Evolutionary conservation across 2,329 filamentous ascomycete genomes (phyloP), one percentile per base, ranked within the genome.

Genomic region (Diaporthe velutina): DNA sequence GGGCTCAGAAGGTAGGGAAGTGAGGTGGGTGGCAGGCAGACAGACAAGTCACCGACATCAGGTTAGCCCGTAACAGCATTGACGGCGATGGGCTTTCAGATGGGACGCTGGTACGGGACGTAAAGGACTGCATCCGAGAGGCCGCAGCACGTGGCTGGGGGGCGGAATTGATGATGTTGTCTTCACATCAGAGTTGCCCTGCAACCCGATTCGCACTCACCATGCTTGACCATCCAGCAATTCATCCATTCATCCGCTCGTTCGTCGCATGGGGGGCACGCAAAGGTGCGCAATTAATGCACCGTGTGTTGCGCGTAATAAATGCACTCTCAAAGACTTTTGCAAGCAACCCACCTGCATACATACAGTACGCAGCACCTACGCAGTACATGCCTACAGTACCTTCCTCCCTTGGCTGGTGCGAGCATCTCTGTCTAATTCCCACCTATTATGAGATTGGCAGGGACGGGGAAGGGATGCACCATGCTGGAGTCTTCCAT

Each of bases 261-360:
- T 67, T 33, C 22, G 45, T 67, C 40, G 60, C 60, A 66, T 66
- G 40, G 60, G 38, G 33, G 25, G 28, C 28, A n/a, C 22, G 33
- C 64, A 33, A 67, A 50, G 45, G n/a, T 48, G 64, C 64, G 30
- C 64, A 28, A 52, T 67, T 35, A 67, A 67, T 67, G 64, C 64
- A 67, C 45, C 64, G 45, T 67, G 45, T 67, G 64, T 52, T 35
- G 64, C 64, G 64, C 64, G 64, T 38, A 52, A 52, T 52, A 67
- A 52, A 67, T 52, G 64, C 64, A 52, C 45, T 28, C 45, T 33
- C 9, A 42, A 12, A 33, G 42, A 66, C 28, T 66, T 66, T 40
- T 66, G 60, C 60, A 66, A 52, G 45, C 64, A 67, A 52, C 22
- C 64, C 42, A 67, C 61, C 45, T 19, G 13, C 61, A 66, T 38